Conservation (phyloP, 164 flowering plant genomes). For the Stephania japonica region DNA sequence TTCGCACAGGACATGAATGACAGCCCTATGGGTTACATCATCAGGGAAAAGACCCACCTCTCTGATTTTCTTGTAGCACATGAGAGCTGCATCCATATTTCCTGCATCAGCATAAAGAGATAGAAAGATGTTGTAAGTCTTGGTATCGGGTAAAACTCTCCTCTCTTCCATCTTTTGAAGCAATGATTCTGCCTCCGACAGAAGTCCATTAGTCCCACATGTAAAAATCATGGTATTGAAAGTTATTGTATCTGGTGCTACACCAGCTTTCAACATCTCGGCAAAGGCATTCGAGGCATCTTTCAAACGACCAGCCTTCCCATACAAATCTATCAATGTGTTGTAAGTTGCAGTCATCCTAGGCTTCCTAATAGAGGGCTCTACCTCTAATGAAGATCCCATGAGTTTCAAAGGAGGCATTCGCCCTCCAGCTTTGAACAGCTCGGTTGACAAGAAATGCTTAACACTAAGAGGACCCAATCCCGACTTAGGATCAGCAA, state of each 20-base stretch:
- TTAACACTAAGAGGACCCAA: slow-evolving; percentile 43
- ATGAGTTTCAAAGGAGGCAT: slow-evolving; percentile 19
- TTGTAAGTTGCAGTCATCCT: slow-evolving; percentile 66
- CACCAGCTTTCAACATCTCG: slow-evolving; percentile 78
- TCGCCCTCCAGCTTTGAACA: slow-evolving; percentile 72
- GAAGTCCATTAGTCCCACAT: slow-evolving; percentile 69
- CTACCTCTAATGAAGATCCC: slow-evolving; percentile 16
- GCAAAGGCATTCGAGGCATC: slow-evolving; percentile 73
- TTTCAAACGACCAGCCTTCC: slow-evolving; percentile 76
- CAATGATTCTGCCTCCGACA: slow-evolving; percentile 72
- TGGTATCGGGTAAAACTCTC: slow-evolving; percentile 67
- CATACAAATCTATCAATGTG: slow-evolving; percentile 84
- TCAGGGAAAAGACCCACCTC: slow-evolving; percentile 76
- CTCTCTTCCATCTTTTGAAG: slow-evolving; percentile 77
- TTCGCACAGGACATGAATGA: slow-evolving; percentile 53
- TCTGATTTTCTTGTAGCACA: slow-evolving; percentile 56
- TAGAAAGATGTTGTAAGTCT: slow-evolving; percentile 71
- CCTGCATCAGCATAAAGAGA: slow-evolving; percentile 67
- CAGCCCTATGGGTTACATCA: slow-evolving; percentile 57
- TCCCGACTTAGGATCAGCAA: slow-evolving; percentile 20
- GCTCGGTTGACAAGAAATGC: slow-evolving; percentile 74
- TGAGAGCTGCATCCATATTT: slow-evolving; percentile 52
- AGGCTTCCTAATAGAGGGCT: slow-evolving; percentile 37
- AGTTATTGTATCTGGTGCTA: slow-evolving; percentile 67
- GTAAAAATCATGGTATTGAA: slow-evolving; percentile 86